Base-by-base conservation (phyloP, 2,329 filamentous ascomycete species). In the Davidsoniella eucalypti region DNA sequence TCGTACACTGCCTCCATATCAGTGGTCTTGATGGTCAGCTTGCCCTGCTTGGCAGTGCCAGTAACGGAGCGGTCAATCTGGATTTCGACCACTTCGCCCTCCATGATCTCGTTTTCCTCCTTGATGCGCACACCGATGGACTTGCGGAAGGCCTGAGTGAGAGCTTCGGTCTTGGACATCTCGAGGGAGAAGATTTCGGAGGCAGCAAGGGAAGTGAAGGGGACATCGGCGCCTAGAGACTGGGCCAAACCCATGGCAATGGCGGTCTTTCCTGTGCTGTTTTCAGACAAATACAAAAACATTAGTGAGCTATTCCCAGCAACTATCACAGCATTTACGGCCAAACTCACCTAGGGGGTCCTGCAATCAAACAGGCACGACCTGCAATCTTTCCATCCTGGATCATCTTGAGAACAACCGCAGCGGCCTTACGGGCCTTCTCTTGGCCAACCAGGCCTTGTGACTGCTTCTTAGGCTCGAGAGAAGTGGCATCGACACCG, bases 1-100 rank as follows among this genome's bases (percentile, higher is more conserved):
- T 98, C 92, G 69, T 96, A 98, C 57, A 98, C 85, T 10, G 92
- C 94, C 68, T 98, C 92, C 92, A 98, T 98, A 65, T 98, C 92
- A 52, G 90, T 96, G 9, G 92, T 98, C 70, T 98, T 98, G 70
- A 98, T 94, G 17, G 92, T 98, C 56, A 98, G 80, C 68, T 98
- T 98, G 61, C 92, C 92, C 72, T 95, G 90, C 73, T 96, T 98
- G 61, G 92, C 93, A 57, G 84, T 86, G 45, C 92, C 92, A 12
- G 92, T 96, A 50, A 98, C 87, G 60, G 88, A 95, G 57, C 92
- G 79, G 66, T 98, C 92, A 56, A 95, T 95, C 67, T 96, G 90
- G 54, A 98, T 96, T 68, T 98, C 90, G 21, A 98, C 90, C 1
- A 98, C 92, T 66, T 98, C 92, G 59, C 92, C 92, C 70, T 98